phyloP scores from a whole-genome alignment of 1,284 basidiomycete genomes.

The Mycosarcoma maydis region DNA sequence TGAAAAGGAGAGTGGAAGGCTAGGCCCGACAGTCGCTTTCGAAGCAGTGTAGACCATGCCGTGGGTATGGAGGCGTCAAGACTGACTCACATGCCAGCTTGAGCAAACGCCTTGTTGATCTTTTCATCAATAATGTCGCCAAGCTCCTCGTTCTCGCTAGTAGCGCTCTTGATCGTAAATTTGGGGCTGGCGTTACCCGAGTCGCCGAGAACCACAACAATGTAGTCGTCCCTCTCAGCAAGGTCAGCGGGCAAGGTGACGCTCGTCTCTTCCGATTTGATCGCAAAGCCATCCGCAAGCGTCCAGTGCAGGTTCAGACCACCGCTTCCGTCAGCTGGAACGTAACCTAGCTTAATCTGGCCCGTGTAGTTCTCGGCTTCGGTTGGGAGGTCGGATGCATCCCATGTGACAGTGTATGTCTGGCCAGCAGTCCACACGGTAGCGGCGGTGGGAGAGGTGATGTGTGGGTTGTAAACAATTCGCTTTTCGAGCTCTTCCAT shows the following conservation, averaged over 20 bases:
- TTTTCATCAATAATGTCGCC: constrained; percentile 9
- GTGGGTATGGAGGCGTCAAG: background rate
- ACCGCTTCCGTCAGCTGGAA: constrained; percentile 33
- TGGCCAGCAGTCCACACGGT: constrained; percentile 37
- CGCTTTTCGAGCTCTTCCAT: constrained; percentile 20
- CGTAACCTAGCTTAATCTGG: constrained; percentile 41
- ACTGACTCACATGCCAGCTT: constrained; percentile 3
- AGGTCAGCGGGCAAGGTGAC: constrained; percentile 35
- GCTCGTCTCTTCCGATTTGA: constrained; percentile 13
- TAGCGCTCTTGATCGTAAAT: constrained; percentile 26
- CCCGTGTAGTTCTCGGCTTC: constrained; percentile 20
- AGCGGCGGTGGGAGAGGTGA: constrained; percentile 22
- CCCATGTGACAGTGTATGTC: constrained; percentile 33
- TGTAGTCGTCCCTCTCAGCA: constrained; percentile 27
- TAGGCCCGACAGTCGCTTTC: background rate
- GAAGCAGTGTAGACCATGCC: constrained; percentile 8
- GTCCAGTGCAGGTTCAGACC: constrained; percentile 40
- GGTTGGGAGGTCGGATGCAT: constrained; percentile 25
- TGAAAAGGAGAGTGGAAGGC: background rate
- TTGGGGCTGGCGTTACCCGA: constrained; percentile 34
- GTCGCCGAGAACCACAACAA: constrained; percentile 45
- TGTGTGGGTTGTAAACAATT: constrained; percentile 47
- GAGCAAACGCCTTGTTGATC: constrained; percentile 10
- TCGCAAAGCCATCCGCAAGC: constrained; percentile 29
- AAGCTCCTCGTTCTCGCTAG: background rate